phyloP scores from a whole-genome alignment of 352 stramenopile species.

The Phytophthora pisi region DNA sequence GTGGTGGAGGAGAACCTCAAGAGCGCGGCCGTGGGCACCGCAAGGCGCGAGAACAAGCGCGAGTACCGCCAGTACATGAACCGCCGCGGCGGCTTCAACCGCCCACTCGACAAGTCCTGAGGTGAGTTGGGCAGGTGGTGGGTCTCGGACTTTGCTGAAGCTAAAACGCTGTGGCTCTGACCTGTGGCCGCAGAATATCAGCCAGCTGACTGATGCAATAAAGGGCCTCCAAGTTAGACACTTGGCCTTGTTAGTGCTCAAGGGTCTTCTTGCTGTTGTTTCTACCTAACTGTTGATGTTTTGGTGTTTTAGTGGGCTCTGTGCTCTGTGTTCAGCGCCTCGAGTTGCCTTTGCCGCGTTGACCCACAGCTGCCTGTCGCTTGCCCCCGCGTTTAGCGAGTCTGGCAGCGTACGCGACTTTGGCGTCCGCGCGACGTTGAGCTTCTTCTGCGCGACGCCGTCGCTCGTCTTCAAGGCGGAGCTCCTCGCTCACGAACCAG shows the following conservation, averaged over 20 bases:
- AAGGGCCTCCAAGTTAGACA: neutral
- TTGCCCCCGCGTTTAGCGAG: constrained; percentile 62
- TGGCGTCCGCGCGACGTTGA: constrained; percentile 46
- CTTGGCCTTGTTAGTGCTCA: too few relatives aligned
- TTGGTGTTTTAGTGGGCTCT: neutral
- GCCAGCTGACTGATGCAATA: neutral
- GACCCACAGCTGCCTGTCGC: constrained; percentile 37
- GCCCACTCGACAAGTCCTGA: constrained; percentile 86
- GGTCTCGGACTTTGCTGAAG: too few relatives aligned
- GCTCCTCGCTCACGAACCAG: constrained; percentile 59
- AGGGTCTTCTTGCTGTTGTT: neutral
- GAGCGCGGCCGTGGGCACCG: constrained; percentile 77
- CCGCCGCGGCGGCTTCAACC: constrained; percentile 95
- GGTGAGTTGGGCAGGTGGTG: neutral
- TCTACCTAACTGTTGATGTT: neutral
- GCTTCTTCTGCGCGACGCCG: constrained; percentile 45
- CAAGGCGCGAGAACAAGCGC: constrained; percentile 90
- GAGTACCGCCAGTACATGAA: constrained; percentile 99
- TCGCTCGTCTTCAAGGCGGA: constrained; percentile 50
- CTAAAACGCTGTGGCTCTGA: too few relatives aligned
- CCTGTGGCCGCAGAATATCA: too few relatives aligned
- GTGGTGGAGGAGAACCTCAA: constrained; percentile 92
- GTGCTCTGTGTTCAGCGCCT: constrained; percentile 3
- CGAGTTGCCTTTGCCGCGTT: constrained; percentile 23
- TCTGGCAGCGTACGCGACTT: constrained; percentile 60